phyloP scores from a whole-genome alignment of 73 alveolate genomes.

The Uronychia setigera region DNA sequence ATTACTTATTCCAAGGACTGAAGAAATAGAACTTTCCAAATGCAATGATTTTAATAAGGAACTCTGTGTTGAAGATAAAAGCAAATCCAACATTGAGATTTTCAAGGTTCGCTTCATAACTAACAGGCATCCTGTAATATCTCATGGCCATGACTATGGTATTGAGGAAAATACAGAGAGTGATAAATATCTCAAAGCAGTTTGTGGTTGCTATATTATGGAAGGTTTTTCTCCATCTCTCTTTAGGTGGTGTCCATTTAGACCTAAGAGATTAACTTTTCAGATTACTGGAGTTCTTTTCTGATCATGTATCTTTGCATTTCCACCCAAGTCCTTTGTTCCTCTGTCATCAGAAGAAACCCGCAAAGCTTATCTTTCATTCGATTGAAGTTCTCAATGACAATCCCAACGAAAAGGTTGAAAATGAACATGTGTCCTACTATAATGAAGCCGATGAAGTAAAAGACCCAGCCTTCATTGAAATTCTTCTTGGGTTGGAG shows the following conservation, averaged over 20 bases:
- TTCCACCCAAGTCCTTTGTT: constrained; percentile 42
- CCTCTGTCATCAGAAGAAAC: constrained; percentile 5
- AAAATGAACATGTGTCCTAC: constrained; percentile 28
- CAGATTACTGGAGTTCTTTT: constrained; percentile 5
- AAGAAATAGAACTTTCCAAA: constrained; percentile 24
- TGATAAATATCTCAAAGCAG: constrained; percentile 29
- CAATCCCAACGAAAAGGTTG: constrained; percentile 42
- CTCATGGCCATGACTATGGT: constrained; percentile 32
- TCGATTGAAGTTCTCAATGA: constrained; percentile 41
- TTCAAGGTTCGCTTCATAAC: not conserved
- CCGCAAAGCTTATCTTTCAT: constrained; percentile 46
- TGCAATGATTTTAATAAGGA: constrained; percentile 17
- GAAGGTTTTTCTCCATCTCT: not conserved
- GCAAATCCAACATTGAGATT: constrained; percentile 14
- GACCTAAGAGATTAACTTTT: not conserved
- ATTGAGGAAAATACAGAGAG: constrained; percentile 27
- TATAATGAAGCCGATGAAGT: constrained; percentile 24
- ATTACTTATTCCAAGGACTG: constrained; percentile 6
- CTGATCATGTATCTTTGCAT: constrained; percentile 23
- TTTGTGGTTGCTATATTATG: not conserved
- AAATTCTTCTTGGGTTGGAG: constrained; percentile 9
- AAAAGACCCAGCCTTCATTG: constrained; percentile 9
- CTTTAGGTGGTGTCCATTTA: not conserved
- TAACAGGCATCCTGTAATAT: constrained; percentile 4
- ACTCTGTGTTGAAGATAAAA: constrained; percentile 22